Evolutionary conservation across 805 yeast species (phyloP), one percentile per base, ranked within the genome.

Genomic region (Kodamaea kakaduensis): DNA sequence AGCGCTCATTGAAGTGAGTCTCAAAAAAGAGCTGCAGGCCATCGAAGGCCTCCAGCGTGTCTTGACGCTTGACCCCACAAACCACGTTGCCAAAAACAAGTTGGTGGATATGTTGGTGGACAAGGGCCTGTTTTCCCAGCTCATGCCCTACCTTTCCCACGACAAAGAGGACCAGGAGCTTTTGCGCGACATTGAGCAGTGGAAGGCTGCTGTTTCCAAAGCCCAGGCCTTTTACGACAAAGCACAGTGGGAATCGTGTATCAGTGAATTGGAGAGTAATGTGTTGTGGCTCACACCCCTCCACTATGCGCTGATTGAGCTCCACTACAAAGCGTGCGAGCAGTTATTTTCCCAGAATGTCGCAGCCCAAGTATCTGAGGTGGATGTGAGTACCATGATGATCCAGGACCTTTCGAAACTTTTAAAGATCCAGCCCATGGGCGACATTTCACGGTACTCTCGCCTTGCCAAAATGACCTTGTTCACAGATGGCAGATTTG

Each of bases 1-100:
- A 37, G 88, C 86, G 0, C 51, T 81, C 28, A 72, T 81, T 3
- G 81, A 80, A 36, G 55, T 78, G 36, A 69, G 78, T 9, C 49
- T 78, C 42, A 76, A 76, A 21, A 74, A 73, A 39, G 82, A 76
- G 19, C 43, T 54, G 20, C 61, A 63, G 24, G 81, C 89, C 0
- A 59, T 77, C 6, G 53, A 54, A 2, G 79, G 76, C 44, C 75
- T 82, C 38, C 64, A 69, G 38, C 50, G 46, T 9, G 73, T 81
- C 16, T 51, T 75, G 30, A 48, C 51, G n/a, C 50, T 64, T 8
- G 71, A 61, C 43, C 64, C 64, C 4, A 56, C 49, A 36, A 67
- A 64, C 38, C 45, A 47, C 9, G 69, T 76, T 1, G 83, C 87
- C n/a, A 61, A 64, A 32, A 56, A 52, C 7, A 72, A 74, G 40